Base-by-base conservation (phyloP, 1,284 basidiomycete species). In the Ustilago bromivora region DNA sequence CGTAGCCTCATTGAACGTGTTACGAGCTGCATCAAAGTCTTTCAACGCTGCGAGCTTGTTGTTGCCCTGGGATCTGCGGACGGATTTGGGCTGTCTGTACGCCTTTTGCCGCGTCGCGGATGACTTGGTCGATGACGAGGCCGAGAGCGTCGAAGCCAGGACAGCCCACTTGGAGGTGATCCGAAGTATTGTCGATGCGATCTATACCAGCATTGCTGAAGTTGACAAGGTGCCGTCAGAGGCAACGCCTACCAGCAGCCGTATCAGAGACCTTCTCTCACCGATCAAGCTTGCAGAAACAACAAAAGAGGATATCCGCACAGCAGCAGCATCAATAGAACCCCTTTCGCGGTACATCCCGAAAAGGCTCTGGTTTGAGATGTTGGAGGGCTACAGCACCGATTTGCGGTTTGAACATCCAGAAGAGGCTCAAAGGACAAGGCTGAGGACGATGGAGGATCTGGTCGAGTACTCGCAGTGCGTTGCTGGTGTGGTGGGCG, bases 1-100 rank as follows among this genome's bases (percentile, higher is more conserved):
- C 2, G 13, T 23, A 32, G 66, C 68, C 2, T 77, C 74, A 17
- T 56, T 76, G 0, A 40, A 61, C 11, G 69, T 79, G 56, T 52
- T 79, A 23, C 57, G 61, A n/a, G 56, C 63, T 15, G 81, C 81
- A 23, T 80, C 78, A 46, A 79, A 78, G 57, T 79, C 77, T 13
- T 84, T 84, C 69, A 76, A 63, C 41, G 65, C 77, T 3, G 82
- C 82, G 4, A 73, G 79, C 43, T 53, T 77, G 36, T 66, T 84
- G 17, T 60, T 84, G 34, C 82, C 81, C 0, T 84, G 81, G 80
- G 82, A 84, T 38, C 68, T 84, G n/a, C 69, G 82, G 23, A 66
- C 75, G 1, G 82, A 84, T 60, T 71, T 84, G 0, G 69, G 80
- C 15, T 75, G 75, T 41, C 64, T 82, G n/a, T 84, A 84, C 47